Evolutionary conservation across 148 eudicot genomes (phyloP).

Genomic region (Rhododendron williamsianum): DNA sequence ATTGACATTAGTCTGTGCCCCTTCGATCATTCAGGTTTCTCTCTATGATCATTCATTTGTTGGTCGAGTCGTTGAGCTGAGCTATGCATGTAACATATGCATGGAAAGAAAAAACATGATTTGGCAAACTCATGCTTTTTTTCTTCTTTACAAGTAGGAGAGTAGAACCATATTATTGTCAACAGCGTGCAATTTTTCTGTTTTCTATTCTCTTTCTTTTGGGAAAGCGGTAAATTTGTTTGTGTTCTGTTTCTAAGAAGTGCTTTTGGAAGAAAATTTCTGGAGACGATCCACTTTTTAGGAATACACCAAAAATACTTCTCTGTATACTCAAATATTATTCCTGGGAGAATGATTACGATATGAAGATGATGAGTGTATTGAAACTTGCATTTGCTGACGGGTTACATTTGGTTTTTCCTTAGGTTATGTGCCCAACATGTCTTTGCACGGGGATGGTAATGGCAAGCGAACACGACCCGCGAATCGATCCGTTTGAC

Average conservation of each 20-base stretch:
- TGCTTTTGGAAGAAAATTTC: not conserved
- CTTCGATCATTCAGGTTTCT: not conserved
- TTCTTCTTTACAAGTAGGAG: not conserved
- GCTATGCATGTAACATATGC: not conserved
- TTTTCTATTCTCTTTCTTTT: not conserved
- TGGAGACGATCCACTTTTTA: not conserved
- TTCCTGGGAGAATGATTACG: not conserved
- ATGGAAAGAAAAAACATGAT: not conserved
- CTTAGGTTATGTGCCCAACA: conserved; percentile 95
- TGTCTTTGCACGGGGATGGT: conserved; percentile 98
- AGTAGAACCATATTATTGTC: not conserved
- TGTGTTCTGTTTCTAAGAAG: not conserved
- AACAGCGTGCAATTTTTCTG: not conserved
- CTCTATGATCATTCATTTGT: not conserved
- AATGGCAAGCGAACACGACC: conserved; percentile 97
- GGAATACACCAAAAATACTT: not conserved
- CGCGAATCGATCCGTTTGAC: conserved; percentile 89
- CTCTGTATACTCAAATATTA: not conserved
- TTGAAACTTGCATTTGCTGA: not conserved
- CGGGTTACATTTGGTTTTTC: conserved; percentile 13
- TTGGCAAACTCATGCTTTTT: not conserved
- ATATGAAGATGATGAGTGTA: not conserved
- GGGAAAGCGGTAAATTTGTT: not conserved
- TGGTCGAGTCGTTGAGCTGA: not conserved
- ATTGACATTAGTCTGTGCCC: not conserved